These are phyloP conservation scores for Claviceps fusiformis DNA, from an alignment of 2,329 filamentous ascomycete species.

Conservation along the genomic window DNA sequence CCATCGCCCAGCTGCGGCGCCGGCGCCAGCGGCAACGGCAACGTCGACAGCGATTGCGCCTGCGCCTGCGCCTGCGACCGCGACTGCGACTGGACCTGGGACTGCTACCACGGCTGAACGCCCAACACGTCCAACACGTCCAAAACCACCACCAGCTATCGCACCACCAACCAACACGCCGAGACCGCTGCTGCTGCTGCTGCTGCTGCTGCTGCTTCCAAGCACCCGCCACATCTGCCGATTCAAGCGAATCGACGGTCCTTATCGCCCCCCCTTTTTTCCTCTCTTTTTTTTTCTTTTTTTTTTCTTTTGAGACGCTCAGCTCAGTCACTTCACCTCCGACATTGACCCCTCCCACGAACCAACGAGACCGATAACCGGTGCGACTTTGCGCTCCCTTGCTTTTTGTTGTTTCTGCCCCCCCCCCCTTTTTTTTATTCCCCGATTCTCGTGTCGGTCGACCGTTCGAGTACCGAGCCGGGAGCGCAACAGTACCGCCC, in stretches of 20 bases:
- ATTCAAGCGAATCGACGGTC: not conserved
- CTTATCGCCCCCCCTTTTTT: not conserved
- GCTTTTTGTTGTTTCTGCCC: not conserved
- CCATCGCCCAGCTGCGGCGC: slow-evolving; percentile 8
- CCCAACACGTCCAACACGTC: no score
- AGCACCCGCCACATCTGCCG: not conserved
- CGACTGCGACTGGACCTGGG: no score
- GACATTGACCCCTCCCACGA: not conserved
- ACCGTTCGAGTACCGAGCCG: not conserved
- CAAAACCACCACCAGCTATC: no score
- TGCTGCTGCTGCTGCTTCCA: not conserved
- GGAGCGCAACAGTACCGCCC: not conserved
- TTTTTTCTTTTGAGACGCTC: not conserved
- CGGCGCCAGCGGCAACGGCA: not conserved
- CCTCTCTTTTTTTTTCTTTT: no score
- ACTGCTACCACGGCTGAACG: not conserved
- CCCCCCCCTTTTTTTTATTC: not conserved
- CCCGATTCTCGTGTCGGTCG: not conserved
- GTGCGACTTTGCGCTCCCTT: not conserved
- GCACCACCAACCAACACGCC: not conserved
- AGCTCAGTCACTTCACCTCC: not conserved
- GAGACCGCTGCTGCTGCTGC: not conserved
- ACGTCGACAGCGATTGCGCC: not conserved
- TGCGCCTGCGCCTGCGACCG: no score
- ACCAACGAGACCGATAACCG: not conserved